Conservation (phyloP, 2,329 filamentous ascomycete species). For the Pseudocercospora musae region DNA sequence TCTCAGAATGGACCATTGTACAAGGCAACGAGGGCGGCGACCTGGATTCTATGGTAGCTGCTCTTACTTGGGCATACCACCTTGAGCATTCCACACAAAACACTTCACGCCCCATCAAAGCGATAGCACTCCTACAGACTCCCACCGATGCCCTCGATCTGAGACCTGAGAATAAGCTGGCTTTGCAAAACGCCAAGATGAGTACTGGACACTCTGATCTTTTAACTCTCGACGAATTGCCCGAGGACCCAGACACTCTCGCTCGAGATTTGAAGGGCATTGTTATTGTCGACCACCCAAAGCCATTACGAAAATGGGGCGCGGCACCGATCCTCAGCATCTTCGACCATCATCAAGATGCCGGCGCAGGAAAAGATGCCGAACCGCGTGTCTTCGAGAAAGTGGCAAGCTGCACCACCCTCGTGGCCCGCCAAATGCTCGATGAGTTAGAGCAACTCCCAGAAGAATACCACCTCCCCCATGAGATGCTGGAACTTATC, state of each 20-base stretch:
- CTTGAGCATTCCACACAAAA: slow-evolving; percentile 45
- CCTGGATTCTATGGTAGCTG: slow-evolving; percentile 45
- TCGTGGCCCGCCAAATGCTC: slow-evolving; percentile 48
- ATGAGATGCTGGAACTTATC: slow-evolving; percentile 49
- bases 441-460: slow-evolving; percentile 44
- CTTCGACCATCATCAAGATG: slow-evolving; percentile 48
- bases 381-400: slow-evolving; percentile 45
- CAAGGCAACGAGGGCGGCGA: slow-evolving; percentile 48
- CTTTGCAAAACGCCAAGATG: slow-evolving; percentile 46
- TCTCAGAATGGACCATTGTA: slow-evolving; percentile 46
- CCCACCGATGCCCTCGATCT: slow-evolving; percentile 46
- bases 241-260: slow-evolving; percentile 47
- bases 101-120: slow-evolving; percentile 43
- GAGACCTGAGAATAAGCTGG: slow-evolving; percentile 48
- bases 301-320: slow-evolving; percentile 44
- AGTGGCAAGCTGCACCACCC: slow-evolving; percentile 45
- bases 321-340: slow-evolving; percentile 45
- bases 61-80: slow-evolving; percentile 49
- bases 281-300: slow-evolving; percentile 45
- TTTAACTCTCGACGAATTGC: slow-evolving; percentile 48
- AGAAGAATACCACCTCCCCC: slow-evolving; percentile 48
- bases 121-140: slow-evolving; percentile 48
- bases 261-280: slow-evolving; percentile 44
- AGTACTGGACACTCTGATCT: slow-evolving; percentile 46
- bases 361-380: slow-evolving; percentile 41